A percentile compares a stretch with the other conserved stretches of the same genome.
Evolutionary conservation across 2,329 filamentous ascomycete genomes (phyloP).

Genomic region (Fusarium verrucosum): DNA sequence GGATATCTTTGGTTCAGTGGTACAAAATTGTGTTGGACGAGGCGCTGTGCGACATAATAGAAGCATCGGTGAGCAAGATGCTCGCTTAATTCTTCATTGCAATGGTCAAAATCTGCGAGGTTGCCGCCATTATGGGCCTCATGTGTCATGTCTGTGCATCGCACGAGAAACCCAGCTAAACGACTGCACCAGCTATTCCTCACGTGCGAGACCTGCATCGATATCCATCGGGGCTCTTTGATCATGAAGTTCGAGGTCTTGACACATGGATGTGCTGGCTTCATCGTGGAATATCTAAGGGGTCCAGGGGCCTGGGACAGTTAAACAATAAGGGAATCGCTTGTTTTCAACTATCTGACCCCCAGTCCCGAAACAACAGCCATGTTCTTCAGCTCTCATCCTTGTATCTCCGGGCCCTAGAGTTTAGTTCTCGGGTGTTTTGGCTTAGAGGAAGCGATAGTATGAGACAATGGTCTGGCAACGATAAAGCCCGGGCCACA

Average conservation of each 20-base stretch:
- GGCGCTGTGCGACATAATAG: constrained; percentile 6
- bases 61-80: constrained; percentile 5
- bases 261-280: background rate
- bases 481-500: constrained; percentile 25
- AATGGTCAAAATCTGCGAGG: constrained; percentile 3
- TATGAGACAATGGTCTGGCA: constrained; percentile 43
- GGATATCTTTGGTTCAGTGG: constrained; percentile 5
- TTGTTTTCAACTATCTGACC: constrained; percentile 21
- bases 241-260: background rate
- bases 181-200: constrained; percentile 22
- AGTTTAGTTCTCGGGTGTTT: constrained; percentile 18
- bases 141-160: constrained; percentile 6
- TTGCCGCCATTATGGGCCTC: background rate
- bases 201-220: constrained; percentile 13
- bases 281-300: background rate
- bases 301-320: background rate
- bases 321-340: constrained; percentile 14
- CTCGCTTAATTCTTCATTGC: constrained; percentile 19
- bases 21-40: constrained; percentile 14
- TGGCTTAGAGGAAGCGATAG: constrained; percentile 13
- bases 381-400: constrained; percentile 16
- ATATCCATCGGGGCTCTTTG: background rate
- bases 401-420: constrained; percentile 11
- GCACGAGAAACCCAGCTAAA: constrained; percentile 25
- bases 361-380: constrained; percentile 31